phyloP scores from a whole-genome alignment of 169 alveolate genomes.

The Plasmodium reichenowi region DNA sequence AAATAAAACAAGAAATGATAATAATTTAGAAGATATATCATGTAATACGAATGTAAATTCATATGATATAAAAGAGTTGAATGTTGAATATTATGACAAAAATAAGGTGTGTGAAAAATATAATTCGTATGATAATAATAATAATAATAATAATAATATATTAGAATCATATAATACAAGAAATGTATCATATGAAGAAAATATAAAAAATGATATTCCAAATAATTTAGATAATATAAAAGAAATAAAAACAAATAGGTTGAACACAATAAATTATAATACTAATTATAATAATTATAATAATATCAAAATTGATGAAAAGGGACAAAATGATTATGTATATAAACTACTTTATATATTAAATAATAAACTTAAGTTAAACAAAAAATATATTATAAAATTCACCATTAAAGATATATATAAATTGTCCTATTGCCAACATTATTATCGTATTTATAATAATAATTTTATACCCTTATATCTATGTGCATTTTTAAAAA shows the following conservation, averaged over 20 bases:
- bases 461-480: slow-evolving; percentile 31
- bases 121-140: background rate
- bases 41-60: slow-evolving; percentile 6
- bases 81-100: background rate
- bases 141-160: background rate
- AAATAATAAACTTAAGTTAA: background rate
- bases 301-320: background rate
- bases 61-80: background rate
- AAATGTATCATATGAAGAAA: background rate
- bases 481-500: slow-evolving; percentile 49
- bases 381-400: background rate
- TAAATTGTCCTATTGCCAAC: slow-evolving; percentile 48
- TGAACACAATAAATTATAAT: background rate
- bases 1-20: background rate
- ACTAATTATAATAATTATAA: background rate
- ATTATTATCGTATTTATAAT: slow-evolving; percentile 19
- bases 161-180: background rate
- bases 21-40: slow-evolving; percentile 28
- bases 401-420: slow-evolving; percentile 25
- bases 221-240: background rate
- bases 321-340: slow-evolving; percentile 29
- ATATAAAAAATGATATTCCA: background rate
- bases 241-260: background rate
- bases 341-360: slow-evolving; percentile 21
- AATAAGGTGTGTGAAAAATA: background rate